A percentile compares a stretch with the other conserved stretches of the same genome.
These are phyloP conservation scores for Dactylellina sp. DNA, from an alignment of 2,329 filamentous ascomycete genomes.

Conservation along the genomic window DNA sequence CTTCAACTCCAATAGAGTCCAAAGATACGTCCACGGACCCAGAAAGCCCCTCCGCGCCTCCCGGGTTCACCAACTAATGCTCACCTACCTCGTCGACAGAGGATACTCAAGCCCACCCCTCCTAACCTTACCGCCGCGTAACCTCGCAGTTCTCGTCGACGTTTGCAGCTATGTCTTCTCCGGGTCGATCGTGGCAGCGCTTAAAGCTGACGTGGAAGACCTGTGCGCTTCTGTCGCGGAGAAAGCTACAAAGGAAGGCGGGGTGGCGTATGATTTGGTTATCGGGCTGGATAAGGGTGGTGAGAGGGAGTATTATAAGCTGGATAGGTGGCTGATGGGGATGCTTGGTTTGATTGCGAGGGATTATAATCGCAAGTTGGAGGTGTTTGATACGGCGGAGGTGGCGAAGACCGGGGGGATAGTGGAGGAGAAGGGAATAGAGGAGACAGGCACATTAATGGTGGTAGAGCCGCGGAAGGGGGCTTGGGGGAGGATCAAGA, in stretches of 20 bases:
- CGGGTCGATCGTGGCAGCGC: background rate
- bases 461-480: too few species aligned
- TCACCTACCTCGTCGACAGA: conserved; percentile 17
- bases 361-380: conserved; percentile 21
- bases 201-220: conserved; percentile 1
- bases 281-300: background rate
- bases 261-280: conserved; percentile 9
- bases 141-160: conserved; percentile 23
- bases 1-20: background rate
- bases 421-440: background rate
- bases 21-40: background rate
- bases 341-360: conserved; percentile 9
- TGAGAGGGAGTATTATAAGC: background rate
- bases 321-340: conserved; percentile 28
- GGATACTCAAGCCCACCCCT: conserved; percentile 4
- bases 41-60: background rate
- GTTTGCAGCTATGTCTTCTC: conserved; percentile 27
- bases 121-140: conserved; percentile 15
- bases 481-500: background rate
- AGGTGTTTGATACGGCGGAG: background rate
- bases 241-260: conserved; percentile 1
- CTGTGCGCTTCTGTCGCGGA: conserved; percentile 2
- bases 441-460: too few species aligned
- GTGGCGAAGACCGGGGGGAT: conserved; percentile 1
- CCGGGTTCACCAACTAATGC: background rate